A percentile compares a stretch with the other conserved stretches of the same genome.
Conservation (phyloP, 257 asterid genomes). For the Nicotiana tabacum region DNA sequence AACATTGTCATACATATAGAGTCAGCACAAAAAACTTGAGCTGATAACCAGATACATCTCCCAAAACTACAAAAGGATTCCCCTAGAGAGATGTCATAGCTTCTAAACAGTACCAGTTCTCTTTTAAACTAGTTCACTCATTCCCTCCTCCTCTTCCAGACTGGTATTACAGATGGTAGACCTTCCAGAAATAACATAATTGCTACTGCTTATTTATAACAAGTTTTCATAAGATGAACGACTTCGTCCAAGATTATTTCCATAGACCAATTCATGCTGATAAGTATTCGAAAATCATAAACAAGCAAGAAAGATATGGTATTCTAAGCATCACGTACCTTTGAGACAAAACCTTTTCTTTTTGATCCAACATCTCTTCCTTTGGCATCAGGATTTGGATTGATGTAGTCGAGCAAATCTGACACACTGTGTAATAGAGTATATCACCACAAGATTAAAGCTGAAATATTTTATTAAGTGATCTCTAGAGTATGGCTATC, state of each 20-base stretch:
- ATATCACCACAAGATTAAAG: not conserved
- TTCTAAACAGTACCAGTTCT: not conserved
- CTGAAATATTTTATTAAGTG: not conserved
- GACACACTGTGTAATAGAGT: constrained; percentile 71
- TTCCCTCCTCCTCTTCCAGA: constrained; percentile 2
- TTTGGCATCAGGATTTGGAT: constrained; percentile 72
- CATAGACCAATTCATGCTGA: not conserved
- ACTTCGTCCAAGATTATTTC: not conserved
- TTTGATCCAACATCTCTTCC: constrained; percentile 72
- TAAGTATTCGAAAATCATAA: constrained; percentile 12
- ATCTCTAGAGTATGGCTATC: not conserved
- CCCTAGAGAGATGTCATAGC: not conserved
- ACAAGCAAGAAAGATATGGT: not conserved
- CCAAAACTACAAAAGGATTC: too few relatives aligned
- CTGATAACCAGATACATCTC: too few relatives aligned
- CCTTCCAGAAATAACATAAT: not conserved
- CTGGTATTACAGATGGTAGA: not conserved
- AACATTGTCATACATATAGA: too few relatives aligned
- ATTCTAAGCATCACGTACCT: constrained; percentile 37
- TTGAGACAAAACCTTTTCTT: constrained; percentile 55
- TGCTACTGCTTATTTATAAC: not conserved
- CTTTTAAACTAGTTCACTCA: not conserved
- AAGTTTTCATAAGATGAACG: not conserved
- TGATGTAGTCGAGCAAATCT: constrained; percentile 94
- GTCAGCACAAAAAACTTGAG: too few relatives aligned